These are phyloP conservation scores for Ulota crispa DNA, from an alignment of 225 moss, liverwort and hornwort species.

Conservation along the genomic window DNA sequence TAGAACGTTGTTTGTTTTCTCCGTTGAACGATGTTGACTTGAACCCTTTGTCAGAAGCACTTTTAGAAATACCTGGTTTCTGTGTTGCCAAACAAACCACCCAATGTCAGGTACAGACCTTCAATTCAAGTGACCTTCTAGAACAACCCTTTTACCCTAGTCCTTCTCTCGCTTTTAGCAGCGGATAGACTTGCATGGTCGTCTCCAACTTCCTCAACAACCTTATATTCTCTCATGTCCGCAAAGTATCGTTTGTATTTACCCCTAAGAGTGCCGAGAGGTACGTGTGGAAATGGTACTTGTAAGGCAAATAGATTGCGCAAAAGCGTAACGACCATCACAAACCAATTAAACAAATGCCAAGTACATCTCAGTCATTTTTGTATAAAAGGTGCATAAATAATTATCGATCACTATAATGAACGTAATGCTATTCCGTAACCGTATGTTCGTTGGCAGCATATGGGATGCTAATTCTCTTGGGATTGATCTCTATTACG, in stretches of 20 bases:
- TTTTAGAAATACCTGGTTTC: slow-evolving; percentile 26
- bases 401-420: no score
- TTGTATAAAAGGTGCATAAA: no score
- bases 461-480: no score
- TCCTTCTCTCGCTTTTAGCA: background rate
- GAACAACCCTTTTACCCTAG: background rate
- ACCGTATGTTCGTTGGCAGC: no score
- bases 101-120: background rate
- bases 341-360: no score
- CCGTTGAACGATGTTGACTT: slow-evolving; percentile 3
- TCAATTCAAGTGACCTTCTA: background rate
- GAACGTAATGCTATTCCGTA: no score
- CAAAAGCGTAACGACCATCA: no score
- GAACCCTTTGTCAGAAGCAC: slow-evolving; percentile 24
- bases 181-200: background rate
- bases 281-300: no score
- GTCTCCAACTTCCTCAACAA: no score
- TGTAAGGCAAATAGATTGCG: no score
- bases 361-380: no score
- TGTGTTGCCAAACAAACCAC: slow-evolving; percentile 8
- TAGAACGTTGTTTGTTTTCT: slow-evolving; percentile 32
- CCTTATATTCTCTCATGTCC: background rate
- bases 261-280: background rate
- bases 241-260: background rate
- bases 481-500: no score